Base-by-base conservation (phyloP, 2,329 filamentous ascomycete genomes). In the Drechslerella stenobrocha region DNA sequence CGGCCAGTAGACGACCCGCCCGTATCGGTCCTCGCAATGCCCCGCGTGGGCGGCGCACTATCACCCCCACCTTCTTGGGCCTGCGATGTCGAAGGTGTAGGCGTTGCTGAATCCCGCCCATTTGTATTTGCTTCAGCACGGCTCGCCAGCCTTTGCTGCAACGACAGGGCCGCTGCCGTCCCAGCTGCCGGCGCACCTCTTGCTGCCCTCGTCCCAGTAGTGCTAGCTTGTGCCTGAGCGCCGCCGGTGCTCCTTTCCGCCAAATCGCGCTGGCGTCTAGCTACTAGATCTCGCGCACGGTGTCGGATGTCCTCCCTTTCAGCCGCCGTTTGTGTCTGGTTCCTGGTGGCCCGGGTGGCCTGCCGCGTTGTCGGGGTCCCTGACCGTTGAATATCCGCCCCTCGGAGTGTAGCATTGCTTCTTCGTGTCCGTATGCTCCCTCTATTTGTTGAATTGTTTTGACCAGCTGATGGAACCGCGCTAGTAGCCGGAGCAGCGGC, bases 351-450 rank as follows among this genome's bases (percentile, higher is more conserved):
- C 22, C 63, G 46, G 13, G 35, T 20, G 1, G 44, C 18, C 32
- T 44, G 52, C 15, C 63, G 37, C 3, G 30, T 44, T 1, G 63
- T 67, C 4, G 63, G 63, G n/a, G 63, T 67, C 42, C 63, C 55
- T 3, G 63, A 53, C 2, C 63, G 55, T 34, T 60, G 63, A 34
- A 56, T 55, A 32, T 56, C 63, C 22, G 51, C 34, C 13, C 26
- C 45, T 8, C 63, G 55, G 11, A 67, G 51, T 37, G 63, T 50
- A 5, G 63, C 63, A n/a, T 60, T 67, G 44, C 63, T 67, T 32
- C 63, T 32, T 45, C 63, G 47, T 3, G 44, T 40, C 30, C 63
- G 51, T 50, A 67, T 67, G 13, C 60, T 52, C 8, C 55, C 55
- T 55, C 61, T 59, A 18, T 42, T 55, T 13, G 51, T 60, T 11